Conservation (phyloP, 2,329 filamentous ascomycete genomes). For the Sclerotinia sclerotiorum region DNA sequence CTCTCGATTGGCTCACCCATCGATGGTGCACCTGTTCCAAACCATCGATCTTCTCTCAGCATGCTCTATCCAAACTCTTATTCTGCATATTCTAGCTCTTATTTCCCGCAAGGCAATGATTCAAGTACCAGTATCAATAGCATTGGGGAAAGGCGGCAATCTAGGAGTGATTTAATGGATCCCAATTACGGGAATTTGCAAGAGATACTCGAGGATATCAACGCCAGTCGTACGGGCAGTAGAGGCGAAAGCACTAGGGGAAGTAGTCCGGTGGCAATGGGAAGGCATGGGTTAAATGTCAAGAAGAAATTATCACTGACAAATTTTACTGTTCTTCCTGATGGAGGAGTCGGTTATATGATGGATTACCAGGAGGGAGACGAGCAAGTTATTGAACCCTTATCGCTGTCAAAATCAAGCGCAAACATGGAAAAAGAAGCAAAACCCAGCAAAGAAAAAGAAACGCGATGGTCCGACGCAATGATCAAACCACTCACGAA, state of each 20-base stretch:
- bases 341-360: conserved; percentile 3
- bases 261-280: conserved; percentile 13
- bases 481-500: conserved; percentile 28
- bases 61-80: conserved; percentile 6
- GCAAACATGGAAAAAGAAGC: neutral
- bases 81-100: conserved; percentile 1
- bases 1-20: conserved; percentile 8
- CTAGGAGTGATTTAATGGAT: conserved; percentile 11
- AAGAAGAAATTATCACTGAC: conserved; percentile 13
- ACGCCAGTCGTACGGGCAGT: neutral
- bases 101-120: conserved; percentile 10
- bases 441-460: neutral
- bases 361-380: conserved; percentile 14
- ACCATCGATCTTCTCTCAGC: neutral
- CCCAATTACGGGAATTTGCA: conserved; percentile 11
- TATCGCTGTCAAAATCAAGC: neutral
- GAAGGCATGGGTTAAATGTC: conserved; percentile 11
- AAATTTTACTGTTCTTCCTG: conserved; percentile 8
- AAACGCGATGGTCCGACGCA: conserved; percentile 28
- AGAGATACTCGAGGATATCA: conserved; percentile 13
- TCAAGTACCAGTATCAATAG: conserved; percentile 13
- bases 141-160: conserved; percentile 6
- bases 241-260: neutral
- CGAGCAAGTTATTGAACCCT: neutral
- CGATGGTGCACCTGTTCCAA: neutral